These are phyloP conservation scores for Geotrichum macrosporum DNA, from an alignment of 1,139 yeast genomes.

Conservation along the genomic window DNA sequence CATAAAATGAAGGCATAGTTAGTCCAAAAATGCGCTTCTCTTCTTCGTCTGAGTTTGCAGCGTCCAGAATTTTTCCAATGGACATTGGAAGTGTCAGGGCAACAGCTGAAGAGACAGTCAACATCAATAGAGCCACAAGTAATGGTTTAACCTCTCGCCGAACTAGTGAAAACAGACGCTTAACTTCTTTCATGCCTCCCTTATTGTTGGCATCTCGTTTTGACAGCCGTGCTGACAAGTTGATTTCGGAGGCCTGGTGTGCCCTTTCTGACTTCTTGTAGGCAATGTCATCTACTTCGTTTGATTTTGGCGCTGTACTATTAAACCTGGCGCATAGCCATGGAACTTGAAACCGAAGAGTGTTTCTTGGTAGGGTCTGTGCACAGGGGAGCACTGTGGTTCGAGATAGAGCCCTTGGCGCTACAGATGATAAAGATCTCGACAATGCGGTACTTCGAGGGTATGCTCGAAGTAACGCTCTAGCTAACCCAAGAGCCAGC, in stretches of 20 bases:
- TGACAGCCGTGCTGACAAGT: slow-evolving; percentile 36
- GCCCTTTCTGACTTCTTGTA: slow-evolving; percentile 32
- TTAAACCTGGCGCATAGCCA: slow-evolving; percentile 5
- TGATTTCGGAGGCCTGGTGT: slow-evolving; percentile 35
- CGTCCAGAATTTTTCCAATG: slow-evolving; percentile 72
- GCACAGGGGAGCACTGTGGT: not conserved
- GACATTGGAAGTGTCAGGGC: slow-evolving; percentile 72
- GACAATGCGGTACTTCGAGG: slow-evolving; percentile 4
- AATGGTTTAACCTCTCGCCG: slow-evolving; percentile 51
- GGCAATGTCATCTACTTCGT: slow-evolving; percentile 10
- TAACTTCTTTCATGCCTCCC: slow-evolving; percentile 45
- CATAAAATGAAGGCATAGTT: slow-evolving; percentile 47
- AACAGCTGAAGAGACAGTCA: slow-evolving; percentile 51
- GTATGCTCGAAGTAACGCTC: slow-evolving; percentile 2
- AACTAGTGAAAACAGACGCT: slow-evolving; percentile 49
- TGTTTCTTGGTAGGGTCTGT: not conserved
- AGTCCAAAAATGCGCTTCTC: slow-evolving; percentile 44
- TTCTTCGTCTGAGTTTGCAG: slow-evolving; percentile 46
- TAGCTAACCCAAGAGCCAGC: slow-evolving; percentile 8
- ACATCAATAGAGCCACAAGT: slow-evolving; percentile 57
- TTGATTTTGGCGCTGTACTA: not conserved
- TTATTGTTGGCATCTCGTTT: slow-evolving; percentile 26
- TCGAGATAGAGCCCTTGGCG: not conserved
- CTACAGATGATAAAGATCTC: not conserved
- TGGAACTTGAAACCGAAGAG: not conserved